Conservation (phyloP, 768 basidiomycete species). For the Mycena capillaripes region DNA sequence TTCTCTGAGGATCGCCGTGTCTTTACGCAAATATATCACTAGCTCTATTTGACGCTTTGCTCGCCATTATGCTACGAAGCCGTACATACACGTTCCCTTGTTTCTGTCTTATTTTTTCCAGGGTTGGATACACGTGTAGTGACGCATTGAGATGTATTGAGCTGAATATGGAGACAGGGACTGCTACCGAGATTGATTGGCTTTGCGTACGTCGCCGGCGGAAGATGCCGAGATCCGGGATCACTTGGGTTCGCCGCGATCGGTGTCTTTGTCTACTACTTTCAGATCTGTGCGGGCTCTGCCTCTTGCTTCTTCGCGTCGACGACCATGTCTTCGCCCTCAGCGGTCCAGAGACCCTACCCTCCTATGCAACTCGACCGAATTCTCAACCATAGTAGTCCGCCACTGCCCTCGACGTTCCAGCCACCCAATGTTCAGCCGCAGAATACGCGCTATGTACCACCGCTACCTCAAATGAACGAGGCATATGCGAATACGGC, state of each 20-base stretch:
- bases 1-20: conserved; percentile 36
- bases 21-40: conserved; percentile 24
- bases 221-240: conserved; percentile 4
- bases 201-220: background rate
- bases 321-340: conserved; percentile 17
- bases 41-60: conserved; percentile 24
- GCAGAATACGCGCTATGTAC: no score
- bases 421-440: background rate
- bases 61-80: no score
- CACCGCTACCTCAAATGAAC: background rate
- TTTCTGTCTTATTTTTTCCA: conserved; percentile 6
- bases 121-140: conserved; percentile 26
- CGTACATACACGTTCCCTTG: conserved; percentile 27
- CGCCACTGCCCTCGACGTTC: no score
- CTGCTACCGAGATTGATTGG: background rate
- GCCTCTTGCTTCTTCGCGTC: background rate
- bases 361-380: background rate
- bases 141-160: background rate
- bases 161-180: background rate
- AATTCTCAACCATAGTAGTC: conserved; percentile 8
- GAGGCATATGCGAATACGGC: background rate
- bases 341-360: background rate
- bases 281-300: background rate
- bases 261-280: conserved; percentile 1
- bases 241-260: background rate